phyloP scores from a whole-genome alignment of 2,329 filamentous ascomycete species.

The Cercospora beticola region DNA sequence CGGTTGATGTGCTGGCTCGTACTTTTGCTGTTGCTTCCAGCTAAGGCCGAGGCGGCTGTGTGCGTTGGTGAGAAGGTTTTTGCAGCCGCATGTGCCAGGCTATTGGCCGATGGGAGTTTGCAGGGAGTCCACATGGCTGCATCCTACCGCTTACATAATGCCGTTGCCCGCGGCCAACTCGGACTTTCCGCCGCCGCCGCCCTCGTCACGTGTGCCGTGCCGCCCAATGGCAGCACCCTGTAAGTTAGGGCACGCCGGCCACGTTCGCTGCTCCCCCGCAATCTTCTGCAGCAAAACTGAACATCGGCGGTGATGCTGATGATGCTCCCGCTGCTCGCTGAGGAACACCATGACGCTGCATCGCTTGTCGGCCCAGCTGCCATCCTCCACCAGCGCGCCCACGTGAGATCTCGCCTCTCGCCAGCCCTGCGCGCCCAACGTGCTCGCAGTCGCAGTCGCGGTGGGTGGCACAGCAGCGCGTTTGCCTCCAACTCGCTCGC shows the following conservation, averaged over 20 bases:
- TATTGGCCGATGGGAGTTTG: not conserved
- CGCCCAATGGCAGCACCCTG: not conserved
- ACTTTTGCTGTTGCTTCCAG: not conserved
- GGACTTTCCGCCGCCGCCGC: not conserved
- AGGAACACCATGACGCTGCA: not conserved
- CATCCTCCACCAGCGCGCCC: not conserved
- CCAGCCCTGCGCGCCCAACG: not conserved
- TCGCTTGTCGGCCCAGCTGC: not conserved
- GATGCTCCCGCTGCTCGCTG: not conserved
- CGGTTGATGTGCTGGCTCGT: not conserved
- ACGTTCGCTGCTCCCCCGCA: not conserved
- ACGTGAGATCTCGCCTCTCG: not conserved
- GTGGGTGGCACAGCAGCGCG: constrained; percentile 9
- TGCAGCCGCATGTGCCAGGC: not conserved
- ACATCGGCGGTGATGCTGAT: not conserved
- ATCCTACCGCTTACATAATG: not conserved
- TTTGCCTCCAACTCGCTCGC: not conserved
- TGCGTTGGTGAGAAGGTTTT: not conserved
- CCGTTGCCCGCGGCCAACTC: constrained; percentile 2
- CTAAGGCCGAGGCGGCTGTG: not conserved
- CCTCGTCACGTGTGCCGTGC: not conserved
- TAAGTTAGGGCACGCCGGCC: not conserved
- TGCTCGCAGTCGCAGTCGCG: not conserved
- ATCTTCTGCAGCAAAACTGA: not conserved
- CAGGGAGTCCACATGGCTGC: constrained; percentile 1